Evolutionary conservation across 2,329 filamentous ascomycete genomes (phyloP), one percentile per base, ranked within the genome.

Genomic region (Pseudopithomyces maydicus): DNA sequence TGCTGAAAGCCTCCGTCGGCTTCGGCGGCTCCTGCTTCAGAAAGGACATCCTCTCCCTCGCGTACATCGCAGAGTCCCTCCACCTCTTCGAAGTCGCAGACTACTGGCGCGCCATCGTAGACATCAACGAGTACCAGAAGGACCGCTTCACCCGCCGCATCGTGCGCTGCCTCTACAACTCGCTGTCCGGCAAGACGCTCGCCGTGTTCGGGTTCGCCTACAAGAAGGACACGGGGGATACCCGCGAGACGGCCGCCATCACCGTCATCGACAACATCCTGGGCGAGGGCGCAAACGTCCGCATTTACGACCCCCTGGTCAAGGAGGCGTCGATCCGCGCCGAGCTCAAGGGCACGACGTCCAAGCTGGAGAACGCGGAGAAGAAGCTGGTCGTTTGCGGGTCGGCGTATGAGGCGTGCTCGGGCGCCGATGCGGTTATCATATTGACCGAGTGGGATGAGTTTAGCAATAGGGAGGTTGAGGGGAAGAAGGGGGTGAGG

Each of bases 11-110:
- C 7, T 88, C 87, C 38, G 84, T 92, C 33, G 90, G 90, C 15
- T 94, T 93, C 67, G 90, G 90, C 53, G 90, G 90, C 19, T 90
- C 86, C 58, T 94, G 90, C 76, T 92, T 94, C 81, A 87, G 89
- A 74, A 94, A 94, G 76, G 90, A 94, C 69, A 85, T 92, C 41
- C 80, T 90, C 47, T 90, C 85, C 73, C 78, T 94, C 36, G 84
- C 88, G 17, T 92, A 93, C 75, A 81, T 93, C 29, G 87, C 90
- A 15, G 87, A 91, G 66, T 85, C 84, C 2, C 80, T 92, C 53
- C 84, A 88, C 50, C 79, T 92, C 11, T 82, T 84, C 3, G 88
- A 92, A 66, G 89, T 93, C 0, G 88, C 86, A 33, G 83, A 86
- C 61, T 93, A 92, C 78, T 94, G 90, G 90, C 81, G 82, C 57